phyloP scores from a whole-genome alignment of 2,329 filamentous ascomycete species.

The Leptoxyphium fumago region DNA sequence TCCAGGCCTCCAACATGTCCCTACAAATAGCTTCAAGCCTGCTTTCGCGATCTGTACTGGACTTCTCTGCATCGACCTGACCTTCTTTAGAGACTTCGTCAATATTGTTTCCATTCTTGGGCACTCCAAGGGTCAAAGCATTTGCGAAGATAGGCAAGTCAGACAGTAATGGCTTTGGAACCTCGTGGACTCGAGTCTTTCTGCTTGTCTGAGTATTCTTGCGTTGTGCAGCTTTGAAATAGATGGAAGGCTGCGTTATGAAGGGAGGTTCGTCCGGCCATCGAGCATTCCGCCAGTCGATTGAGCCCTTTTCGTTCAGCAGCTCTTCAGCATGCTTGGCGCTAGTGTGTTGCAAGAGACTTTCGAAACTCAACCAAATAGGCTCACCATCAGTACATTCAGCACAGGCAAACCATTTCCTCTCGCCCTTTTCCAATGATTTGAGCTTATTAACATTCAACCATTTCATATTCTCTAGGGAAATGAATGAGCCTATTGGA shows the following conservation, averaged over 20 bases:
- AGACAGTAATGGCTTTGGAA: background rate
- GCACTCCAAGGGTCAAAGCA: background rate
- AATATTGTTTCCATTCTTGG: background rate
- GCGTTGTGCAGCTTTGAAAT: background rate
- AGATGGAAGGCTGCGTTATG: conserved; percentile 25
- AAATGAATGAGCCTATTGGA: conserved; percentile 29
- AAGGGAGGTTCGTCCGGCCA: conserved; percentile 70
- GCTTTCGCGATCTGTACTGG: background rate
- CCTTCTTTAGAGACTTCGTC: background rate
- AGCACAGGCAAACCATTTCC: conserved; percentile 63
- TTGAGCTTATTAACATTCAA: conserved; percentile 66
- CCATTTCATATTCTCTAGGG: conserved; percentile 77
- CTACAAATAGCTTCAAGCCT: background rate
- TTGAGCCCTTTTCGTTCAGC: conserved; percentile 56
- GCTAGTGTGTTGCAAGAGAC: conserved; percentile 68
- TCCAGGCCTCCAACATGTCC: background rate
- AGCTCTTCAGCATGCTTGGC: conserved; percentile 63
- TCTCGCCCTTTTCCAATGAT: conserved; percentile 47
- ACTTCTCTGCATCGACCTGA: background rate
- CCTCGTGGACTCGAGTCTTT: background rate
- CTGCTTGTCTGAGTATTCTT: background rate
- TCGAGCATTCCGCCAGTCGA: conserved; percentile 61
- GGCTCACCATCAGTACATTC: conserved; percentile 26
- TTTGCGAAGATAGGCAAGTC: background rate
- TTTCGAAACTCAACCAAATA: conserved; percentile 63